Conservation (phyloP, 371 early-diverging fungal genomes). For the Amoeboradix gromovi region DNA sequence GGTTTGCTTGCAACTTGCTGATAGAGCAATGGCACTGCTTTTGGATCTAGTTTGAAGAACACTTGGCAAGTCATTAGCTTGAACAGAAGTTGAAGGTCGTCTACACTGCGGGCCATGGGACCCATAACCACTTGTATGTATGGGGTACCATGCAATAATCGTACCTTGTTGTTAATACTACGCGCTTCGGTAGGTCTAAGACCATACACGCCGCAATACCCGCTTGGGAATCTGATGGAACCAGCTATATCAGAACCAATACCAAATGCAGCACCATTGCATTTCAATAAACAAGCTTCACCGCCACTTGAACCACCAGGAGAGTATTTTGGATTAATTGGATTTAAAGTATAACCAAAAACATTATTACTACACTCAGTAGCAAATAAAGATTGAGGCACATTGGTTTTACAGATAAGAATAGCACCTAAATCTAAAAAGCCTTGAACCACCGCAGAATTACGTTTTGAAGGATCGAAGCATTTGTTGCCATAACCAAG, state of each 20-base stretch:
- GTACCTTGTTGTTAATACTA: too few relatives aligned
- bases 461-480: constrained; percentile 1
- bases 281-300: constrained; percentile 5
- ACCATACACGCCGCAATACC: constrained; percentile 1
- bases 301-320: constrained; percentile 6
- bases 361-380: constrained; percentile 4
- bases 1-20: too few relatives aligned
- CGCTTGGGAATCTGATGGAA: constrained; percentile 1
- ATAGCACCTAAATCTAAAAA: constrained; percentile 4
- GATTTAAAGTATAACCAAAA: constrained; percentile 4
- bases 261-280: constrained; percentile 5
- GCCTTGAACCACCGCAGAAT: constrained; percentile 1
- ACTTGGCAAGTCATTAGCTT: too few relatives aligned
- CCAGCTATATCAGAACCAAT: constrained; percentile 5
- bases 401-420: constrained; percentile 4
- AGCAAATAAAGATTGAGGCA: constrained; percentile 5
- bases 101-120: too few relatives aligned
- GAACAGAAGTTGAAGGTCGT: too few relatives aligned
- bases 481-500: constrained; percentile 3
- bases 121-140: too few relatives aligned
- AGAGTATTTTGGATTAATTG: constrained; percentile 10
- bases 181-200: constrained; percentile 1
- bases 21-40: too few relatives aligned
- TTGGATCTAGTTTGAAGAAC: too few relatives aligned
- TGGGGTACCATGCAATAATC: too few relatives aligned